Evolutionary conservation across 2,329 filamentous ascomycete species (phyloP), one percentile per base, ranked within the genome.

Genomic region (Amauroascus verrucosus): DNA sequence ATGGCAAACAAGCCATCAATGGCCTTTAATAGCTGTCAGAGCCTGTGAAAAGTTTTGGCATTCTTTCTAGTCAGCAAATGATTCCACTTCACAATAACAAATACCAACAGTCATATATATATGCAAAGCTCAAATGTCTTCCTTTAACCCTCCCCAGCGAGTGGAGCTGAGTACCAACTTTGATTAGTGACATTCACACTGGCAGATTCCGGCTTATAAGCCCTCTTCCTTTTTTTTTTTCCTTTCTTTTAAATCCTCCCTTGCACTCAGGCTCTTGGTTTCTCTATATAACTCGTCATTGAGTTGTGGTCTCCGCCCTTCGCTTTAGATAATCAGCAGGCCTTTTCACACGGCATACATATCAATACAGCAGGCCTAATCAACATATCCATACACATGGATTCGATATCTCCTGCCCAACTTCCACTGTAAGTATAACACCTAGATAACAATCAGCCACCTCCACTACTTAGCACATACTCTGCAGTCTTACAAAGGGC

Each of bases 401-500:
- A 32, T 26, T 24, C 20, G 13, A 51, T 35, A 26, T 28, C 48
- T n/a, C 38, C 38, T 6, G 43, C 48, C 18, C 24, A 41, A n/a
- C 48, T 43, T 33, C 26, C 26, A 24, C 53, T 48, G 43, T 41
- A 45, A 28, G 48, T 16, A 22, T 24, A 13, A 11, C 8, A 8
- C 20, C 22, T 32, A 40, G 22, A 22, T 14, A 11, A n/a, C n/a
- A n/a, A n/a, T n/a, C n/a, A n/a, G 5, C 24, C 37, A 7, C 2
- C 2, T 4, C 20, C 1, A 3, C n/a, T 11, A n/a, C 18, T 28
- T 52, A 38, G 46, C 30, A 28, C 7, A 13, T 38, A n/a, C 13
- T 16, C n/a, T 6, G 33, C 20, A 59, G 55, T 7, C 53, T 59
- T 18, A 33, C 54, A 14, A 41, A 50, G 22, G 48, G 55, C 6